Evolutionary conservation across 768 basidiomycete genomes (phyloP), one percentile per base, ranked within the genome.

Genomic region (Lyophyllum atratum): DNA sequence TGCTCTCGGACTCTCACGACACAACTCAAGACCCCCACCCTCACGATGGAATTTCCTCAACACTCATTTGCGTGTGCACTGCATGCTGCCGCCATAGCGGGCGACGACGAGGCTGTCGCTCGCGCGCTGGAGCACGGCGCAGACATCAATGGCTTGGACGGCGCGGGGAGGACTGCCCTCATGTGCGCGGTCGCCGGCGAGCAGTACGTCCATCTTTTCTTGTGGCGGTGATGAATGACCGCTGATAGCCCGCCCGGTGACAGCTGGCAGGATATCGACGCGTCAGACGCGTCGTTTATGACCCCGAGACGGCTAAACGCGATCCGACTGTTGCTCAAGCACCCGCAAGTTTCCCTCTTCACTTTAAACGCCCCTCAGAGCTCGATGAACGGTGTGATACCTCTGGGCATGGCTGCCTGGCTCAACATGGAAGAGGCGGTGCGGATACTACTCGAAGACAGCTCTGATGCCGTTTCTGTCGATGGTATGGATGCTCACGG

Each of bases 361-460:
- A 85, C 87, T 17, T 74, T 93, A 40, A 92, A 93, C 67, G 84
- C 86, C n/a, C 86, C 90, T 0, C 86, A 87, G 51, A 74, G 76
- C 58, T 81, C 83, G 1, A 84, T 87, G 76, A 84, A 83, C 52
- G 89, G 89, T 31, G 88, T 90, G 8, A 87, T 89, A 1, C 89
- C 90, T 11, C 80, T 93, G 15, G 86, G 88, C 4, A 84, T 90
- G 77, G 88, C 90, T 7, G 85, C 90, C 1, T 92, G 89, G 89
- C 77, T 92, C 19, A 85, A 90, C 63, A 73, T 82, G 69, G 80
- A 82, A 11, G 71, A 80, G 15, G 79, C 76, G 24, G 87, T 92
- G n/a, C 75, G 75, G 54, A 63, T 85, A 40, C 73, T 92, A n/a
- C 78, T 92, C 24, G 83, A 89, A 45, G 80, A 75, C 26, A 86